Conservation (phyloP, 2,329 filamentous ascomycete species). For the Phialophora macrospora region DNA sequence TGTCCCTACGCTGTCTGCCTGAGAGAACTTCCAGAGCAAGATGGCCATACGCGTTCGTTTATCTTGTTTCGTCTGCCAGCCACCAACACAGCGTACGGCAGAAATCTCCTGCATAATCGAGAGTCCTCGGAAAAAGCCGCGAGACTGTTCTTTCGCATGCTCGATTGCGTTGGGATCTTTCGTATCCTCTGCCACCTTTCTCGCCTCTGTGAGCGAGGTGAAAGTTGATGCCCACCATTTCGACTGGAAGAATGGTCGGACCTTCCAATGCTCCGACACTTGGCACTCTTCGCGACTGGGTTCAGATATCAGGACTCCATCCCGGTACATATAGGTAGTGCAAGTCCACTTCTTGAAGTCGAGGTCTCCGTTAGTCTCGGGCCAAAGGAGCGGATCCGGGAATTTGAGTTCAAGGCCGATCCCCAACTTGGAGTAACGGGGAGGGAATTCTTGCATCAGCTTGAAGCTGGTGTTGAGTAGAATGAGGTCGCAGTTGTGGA, state of each 20-base stretch:
- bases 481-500: constrained; percentile 50
- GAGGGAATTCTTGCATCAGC: constrained; percentile 52
- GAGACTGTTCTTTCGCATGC: constrained; percentile 45
- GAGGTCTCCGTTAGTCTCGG: constrained; percentile 38
- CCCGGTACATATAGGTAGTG: constrained; percentile 50
- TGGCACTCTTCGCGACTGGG: constrained; percentile 42
- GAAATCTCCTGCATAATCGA: constrained; percentile 54
- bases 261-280: constrained; percentile 41
- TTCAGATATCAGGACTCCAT: constrained; percentile 41
- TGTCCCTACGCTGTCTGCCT: constrained; percentile 49
- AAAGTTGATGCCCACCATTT: constrained; percentile 54
- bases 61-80: constrained; percentile 39
- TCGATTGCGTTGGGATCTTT: constrained; percentile 43
- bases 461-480: constrained; percentile 51
- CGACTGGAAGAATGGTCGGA: constrained; percentile 52
- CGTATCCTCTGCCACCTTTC: constrained; percentile 46
- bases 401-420: constrained; percentile 52
- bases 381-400: constrained; percentile 42
- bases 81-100: constrained; percentile 41
- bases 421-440: constrained; percentile 48
- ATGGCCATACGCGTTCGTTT: constrained; percentile 49
- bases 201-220: constrained; percentile 49
- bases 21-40: constrained; percentile 54
- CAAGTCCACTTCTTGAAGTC: constrained; percentile 52
- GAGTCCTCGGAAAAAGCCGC: constrained; percentile 48